Evolutionary conservation across 2,329 filamentous ascomycete species (phyloP), one percentile per base, ranked within the genome.

Genomic region (Parascedosporium putredinis): DNA sequence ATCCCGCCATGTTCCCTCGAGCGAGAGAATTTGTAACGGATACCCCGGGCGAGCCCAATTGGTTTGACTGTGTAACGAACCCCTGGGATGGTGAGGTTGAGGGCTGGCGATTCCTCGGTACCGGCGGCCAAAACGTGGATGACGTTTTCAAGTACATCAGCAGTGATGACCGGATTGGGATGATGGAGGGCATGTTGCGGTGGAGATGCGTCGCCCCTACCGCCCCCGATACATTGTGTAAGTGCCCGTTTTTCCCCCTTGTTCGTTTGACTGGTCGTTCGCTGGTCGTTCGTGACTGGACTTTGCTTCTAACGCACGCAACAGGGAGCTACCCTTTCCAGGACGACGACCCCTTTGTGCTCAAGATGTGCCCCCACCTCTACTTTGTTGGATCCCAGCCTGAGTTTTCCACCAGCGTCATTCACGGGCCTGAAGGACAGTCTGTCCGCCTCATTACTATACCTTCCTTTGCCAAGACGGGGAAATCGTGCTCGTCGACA

Each of bases 321-420:
- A n/a, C 53, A 90, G 88, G 88, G 87, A 90, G 86, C 61, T 98
- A 97, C 62, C 93, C 93, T 0, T 98, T 95, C 67, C 90, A 97
- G 66, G 86, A 93, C 16, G 79, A 88, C 46, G 94, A 98, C 61
- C 89, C 88, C 1, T 94, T 97, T 60, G 84, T 97, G 40, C 75
- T 98, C 59, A 79, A 83, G 55, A 71, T 81, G 16, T 95, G 88
- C 54, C 93, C 93, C 2, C 91, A 98, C 60, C 72, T 98, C 27
- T 97, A 88, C 68, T 88, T 98, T 63, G 84, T 86, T 1, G 90
- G 90, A 14, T 89, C 86, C 58, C 89, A 95, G 64, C 83, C 88
- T 2, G 73, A 74, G 48, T 95, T 94, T 63, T 82, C 79, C 47
- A 90, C 84, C 2, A 78, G 75, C 25, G 64, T 84, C 1, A 83